Percentiles rank a stretch among this genome's conserved stretches.
Evolutionary conservation across 495 filamentous ascomycete genomes (phyloP).

Genomic region (Cercophora samala): DNA sequence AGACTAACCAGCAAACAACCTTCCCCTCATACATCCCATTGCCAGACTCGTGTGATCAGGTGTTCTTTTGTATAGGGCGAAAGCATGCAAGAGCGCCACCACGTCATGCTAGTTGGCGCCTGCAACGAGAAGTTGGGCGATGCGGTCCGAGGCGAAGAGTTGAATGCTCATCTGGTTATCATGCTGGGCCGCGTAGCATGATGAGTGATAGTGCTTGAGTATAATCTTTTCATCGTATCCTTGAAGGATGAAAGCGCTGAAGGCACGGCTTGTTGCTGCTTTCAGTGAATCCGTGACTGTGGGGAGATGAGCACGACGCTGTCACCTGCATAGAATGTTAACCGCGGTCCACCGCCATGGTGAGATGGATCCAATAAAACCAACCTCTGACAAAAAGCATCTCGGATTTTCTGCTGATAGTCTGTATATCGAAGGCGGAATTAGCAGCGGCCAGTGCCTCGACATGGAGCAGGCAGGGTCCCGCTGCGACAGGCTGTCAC

Average conservation of each 20-base stretch:
- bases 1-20: not conserved
- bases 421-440: slow-evolving; percentile 48
- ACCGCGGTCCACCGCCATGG: not conserved
- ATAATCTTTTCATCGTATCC: not conserved
- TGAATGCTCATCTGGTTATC: not conserved
- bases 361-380: slow-evolving; percentile 22
- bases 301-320: slow-evolving; percentile 96
- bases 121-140: not conserved
- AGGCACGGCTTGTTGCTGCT: not conserved
- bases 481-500: not conserved
- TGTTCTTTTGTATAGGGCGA: not conserved
- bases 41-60: not conserved
- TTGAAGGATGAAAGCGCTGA: not conserved
- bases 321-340: slow-evolving; percentile 59
- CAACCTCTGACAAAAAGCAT: slow-evolving; percentile 99
- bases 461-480: not conserved
- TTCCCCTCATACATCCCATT: not conserved
- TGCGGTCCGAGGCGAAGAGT: not conserved
- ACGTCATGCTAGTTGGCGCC: not conserved
- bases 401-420: slow-evolving; percentile 91
- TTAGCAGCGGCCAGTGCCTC: not conserved
- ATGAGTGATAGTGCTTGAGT: not conserved
- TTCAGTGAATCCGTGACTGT: slow-evolving; percentile 40
- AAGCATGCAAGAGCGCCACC: not conserved
- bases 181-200: too few relatives aligned